Evolutionary conservation across 2,329 filamentous ascomycete genomes (phyloP), one percentile per base, ranked within the genome.

Genomic region (Pseudonectria foliicola): DNA sequence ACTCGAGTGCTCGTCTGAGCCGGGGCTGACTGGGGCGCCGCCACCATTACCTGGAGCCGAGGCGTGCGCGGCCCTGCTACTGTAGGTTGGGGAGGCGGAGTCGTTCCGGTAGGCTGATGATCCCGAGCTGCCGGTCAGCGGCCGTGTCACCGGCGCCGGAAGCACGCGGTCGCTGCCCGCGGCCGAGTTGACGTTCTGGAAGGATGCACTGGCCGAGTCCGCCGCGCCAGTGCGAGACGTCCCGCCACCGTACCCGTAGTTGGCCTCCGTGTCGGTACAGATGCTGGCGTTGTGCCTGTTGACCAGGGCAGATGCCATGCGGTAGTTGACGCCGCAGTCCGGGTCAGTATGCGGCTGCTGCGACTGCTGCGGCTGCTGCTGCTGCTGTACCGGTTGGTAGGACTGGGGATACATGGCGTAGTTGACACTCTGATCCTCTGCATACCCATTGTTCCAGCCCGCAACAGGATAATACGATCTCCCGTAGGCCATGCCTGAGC

Each of bases 291-390:
- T 42, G 24, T 42, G 32, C 29, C 53, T 55, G 7, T 34, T 25
- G 2, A 36, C 26, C 13, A 31, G n/a, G 25, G 35, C 35, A n/a
- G 42, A 34, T 4, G 38, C 29, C 29, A 57, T 38, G n/a, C 56
- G 49, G 33, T 54, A 54, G 15, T 43, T 44, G 33, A 59, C 46
- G 30, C 47, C 38, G 36, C 56, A 58, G 12, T 48, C 27, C 25
- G 45, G 8, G 18, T 21, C 18, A 21, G 5, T 5, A 5, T 21
- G 18, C 18, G 18, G 18, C 18, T 21, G 18, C 18, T 21, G 18
- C 18, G n/a, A n/a, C n/a, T 21, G 18, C 18, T 21, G 18, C 18
- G 18, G 18, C 18, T 21, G 18, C 18, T 21, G 18, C 18, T 5
- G 18, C 21, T 54, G 51, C 21, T 52, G 37, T 12, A 48, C 39